These are phyloP conservation scores for Fusarium lyarnte DNA, from an alignment of 2,329 filamentous ascomycete genomes.

Conservation along the genomic window DNA sequence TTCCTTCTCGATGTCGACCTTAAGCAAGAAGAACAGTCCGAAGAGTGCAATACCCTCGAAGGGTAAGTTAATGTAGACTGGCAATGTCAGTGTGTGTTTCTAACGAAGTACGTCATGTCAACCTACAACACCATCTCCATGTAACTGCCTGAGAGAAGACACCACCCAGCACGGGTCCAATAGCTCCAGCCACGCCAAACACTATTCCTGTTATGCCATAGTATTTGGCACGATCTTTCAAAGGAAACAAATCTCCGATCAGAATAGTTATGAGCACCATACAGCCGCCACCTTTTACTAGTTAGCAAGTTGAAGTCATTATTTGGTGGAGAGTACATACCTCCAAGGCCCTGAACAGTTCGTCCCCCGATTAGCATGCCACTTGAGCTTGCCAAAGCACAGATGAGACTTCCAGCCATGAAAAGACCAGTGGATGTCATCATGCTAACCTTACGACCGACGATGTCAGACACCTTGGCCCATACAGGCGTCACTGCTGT, in stretches of 20 bases:
- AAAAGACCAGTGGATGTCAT: constrained; percentile 57
- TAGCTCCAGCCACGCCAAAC: constrained; percentile 71
- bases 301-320: background rate
- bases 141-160: constrained; percentile 68
- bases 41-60: constrained; percentile 56
- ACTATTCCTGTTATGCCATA: constrained; percentile 61
- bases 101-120: fast-evolving
- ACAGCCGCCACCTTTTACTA: constrained; percentile 22
- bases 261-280: constrained; percentile 37
- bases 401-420: constrained; percentile 61
- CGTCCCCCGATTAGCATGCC: constrained; percentile 60
- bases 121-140: constrained; percentile 71
- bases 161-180: constrained; percentile 74
- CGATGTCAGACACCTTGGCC: constrained; percentile 61
- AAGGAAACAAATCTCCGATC: constrained; percentile 63
- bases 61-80: constrained; percentile 68
- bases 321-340: background rate
- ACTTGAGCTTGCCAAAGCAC: constrained; percentile 56
- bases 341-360: constrained; percentile 37
- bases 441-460: constrained; percentile 57
- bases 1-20: constrained; percentile 74
- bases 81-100: background rate
- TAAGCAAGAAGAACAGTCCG: constrained; percentile 68
- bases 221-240: constrained; percentile 60
- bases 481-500: constrained; percentile 44